Evolutionary conservation across 352 stramenopile species (phyloP), one percentile per base, ranked within the genome.

Genomic region (Globisporangium ultimum): DNA sequence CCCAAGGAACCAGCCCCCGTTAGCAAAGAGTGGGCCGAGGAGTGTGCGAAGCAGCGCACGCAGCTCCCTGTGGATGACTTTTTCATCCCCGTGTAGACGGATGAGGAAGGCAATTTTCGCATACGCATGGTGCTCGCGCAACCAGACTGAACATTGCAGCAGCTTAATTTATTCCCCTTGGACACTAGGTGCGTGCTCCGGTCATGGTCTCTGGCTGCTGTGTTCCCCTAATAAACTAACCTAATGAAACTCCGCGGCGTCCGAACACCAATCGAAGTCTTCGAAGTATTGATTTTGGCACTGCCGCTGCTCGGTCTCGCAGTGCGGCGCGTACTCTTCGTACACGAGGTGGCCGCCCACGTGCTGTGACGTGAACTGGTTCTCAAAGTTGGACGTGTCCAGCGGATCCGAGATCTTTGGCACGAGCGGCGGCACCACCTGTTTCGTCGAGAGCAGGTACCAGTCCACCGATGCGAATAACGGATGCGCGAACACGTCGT

Each of bases 401-500:
- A 78, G 58, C 38, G 72, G 55, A 24, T 66, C 59, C 3, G 60
- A 57, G 17, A 91, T 54, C 36, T 71, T 80, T 3, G 80, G 83
- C 24, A 80, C 61, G 21, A 88, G 71, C 22, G 84, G 84, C 21
- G 83, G 83, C 36, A 76, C 60, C 2, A 90, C 81, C 20, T 90
- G 80, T 58, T 91, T 92, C 43, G 82, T 78, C 21, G 80, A 73
- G 13, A 95, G 72, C 55, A 79, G 75, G 55, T 88, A 81, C 86
- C 82, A 93, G 63, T 88, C 84, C 60, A 95, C 71, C 53, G 70
- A 76, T 14, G 54, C 63, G 48, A 93, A 88, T 64, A 95, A 93
- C 34, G 80, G 71, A 58, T 95, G 84, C 20, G 75, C 69, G 12
- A 93, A 88, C 46, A 95, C 58, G 9, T 88, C 76, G 20, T 87